Evolutionary conservation across 331 rosid species (phyloP), one percentile per base, ranked within the genome.

Genomic region (Quercus lobata): DNA sequence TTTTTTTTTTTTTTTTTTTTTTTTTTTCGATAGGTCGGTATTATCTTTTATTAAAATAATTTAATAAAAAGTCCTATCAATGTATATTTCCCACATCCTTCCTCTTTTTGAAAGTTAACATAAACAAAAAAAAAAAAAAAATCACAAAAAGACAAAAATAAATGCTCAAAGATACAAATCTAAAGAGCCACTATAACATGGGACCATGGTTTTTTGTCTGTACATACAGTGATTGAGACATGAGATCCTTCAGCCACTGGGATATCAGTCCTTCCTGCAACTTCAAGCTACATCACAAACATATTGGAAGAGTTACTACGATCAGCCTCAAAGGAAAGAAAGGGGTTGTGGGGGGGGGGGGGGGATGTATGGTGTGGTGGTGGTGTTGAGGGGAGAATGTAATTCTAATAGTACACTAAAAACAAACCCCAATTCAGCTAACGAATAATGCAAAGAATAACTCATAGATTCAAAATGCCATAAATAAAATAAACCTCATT

Each of bases 211-310:
- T 32, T 61, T 22, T 14, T 2, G 49, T 65, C 22, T 30, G 57
- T 58, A 75, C 78, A 79, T 90, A 92, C 97, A 69, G 91, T 94
- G 79, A 92, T 73, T 49, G 97, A 92, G 46, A 91, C 92, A 72
- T 90, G 97, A 68, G 98, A 91, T 83, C 98, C 98, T 90, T 94
- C 98, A 70, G 90, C 98, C 19, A 94, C 97, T 0, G 98, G 98
- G 84, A 94, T 92, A 82, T 94, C 98, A 53, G 92, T 86, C 82
- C 98, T 91, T 77, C 86, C 97, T 3, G 97, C 97, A 85, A 92
- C 79, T 84, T 94, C 98, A 86, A 94, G 85, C 98, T 94, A 70
- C 79, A 88, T 35, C 71, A 71, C 7, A 71, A 53, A 52, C 69
- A 46, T 9, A 14, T 6, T 19, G 46, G 71, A 65, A 65, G 24